Base-by-base conservation (phyloP, 2,329 filamentous ascomycete species). In the Volutella citrinella region DNA sequence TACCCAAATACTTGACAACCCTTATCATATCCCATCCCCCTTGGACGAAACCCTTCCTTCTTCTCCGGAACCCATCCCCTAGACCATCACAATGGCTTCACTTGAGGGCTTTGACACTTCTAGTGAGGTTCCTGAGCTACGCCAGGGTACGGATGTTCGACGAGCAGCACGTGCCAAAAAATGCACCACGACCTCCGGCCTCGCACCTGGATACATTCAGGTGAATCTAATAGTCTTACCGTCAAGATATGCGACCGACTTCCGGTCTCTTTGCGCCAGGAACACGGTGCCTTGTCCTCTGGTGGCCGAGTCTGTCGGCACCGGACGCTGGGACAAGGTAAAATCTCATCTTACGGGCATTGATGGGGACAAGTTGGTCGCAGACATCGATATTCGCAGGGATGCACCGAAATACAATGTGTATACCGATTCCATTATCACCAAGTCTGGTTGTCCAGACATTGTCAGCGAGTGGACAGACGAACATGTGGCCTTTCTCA, bases 221-320 rank as follows among this genome's bases (percentile, higher is more conserved):
- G 77, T 76, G 21, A 82, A 83, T 46, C 63, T 82, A 19, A 66
- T 83, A 26, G 65, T 82, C 7, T 63, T 83, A 1, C 78, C 76
- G 0, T 70, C 68, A 2, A 55, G 61, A 19, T 75, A 80, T 51
- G 77, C 78, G 10, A 31, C 61, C 10, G 74, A 81, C 51, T 83
- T 82, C 52, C 66, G 70, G 9, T 54, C 68, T 11, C 70, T 82
- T 16, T 82, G 78, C 54, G 62, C 65, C 2, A 68, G 77, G 31
- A 83, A 82, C 43, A 74, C 78, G 4, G 78, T 81, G 1, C 70
- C 78, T 0, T 82, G 78, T 46, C 78, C 78, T 0, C 59, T 83
- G 0, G 61, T 82, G 9, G 76, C 70, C 9, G 70, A 75, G 48
- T 76, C 71, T 5, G 55, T 59, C 0, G 27, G 42, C 0, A 55